Evolutionary conservation across 83 land plant genomes (phyloP), one percentile per base, ranked within the genome.

Genomic region (Isoetes engelmannii): DNA sequence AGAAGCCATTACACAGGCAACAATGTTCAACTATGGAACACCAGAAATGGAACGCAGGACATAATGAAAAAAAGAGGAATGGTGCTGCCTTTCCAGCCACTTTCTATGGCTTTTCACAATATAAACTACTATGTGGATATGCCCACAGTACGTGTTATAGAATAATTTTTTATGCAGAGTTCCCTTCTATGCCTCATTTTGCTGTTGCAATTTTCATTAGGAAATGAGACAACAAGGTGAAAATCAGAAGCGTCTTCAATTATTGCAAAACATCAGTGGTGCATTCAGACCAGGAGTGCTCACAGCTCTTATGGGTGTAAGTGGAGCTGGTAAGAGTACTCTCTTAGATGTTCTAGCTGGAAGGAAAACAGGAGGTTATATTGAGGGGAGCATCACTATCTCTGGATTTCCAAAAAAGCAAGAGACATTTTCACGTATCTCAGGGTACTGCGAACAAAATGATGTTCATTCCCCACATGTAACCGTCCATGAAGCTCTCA

Each of bases 41-140:
- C n/a, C n/a, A n/a, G n/a, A n/a, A n/a, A n/a, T n/a, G n/a, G n/a
- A n/a, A n/a, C n/a, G n/a, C n/a, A n/a, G n/a, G n/a, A n/a, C n/a
- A n/a, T n/a, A n/a, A n/a, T n/a, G n/a, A n/a, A n/a, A n/a, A 51
- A 51, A 51, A 51, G 15, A 51, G 55, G 55, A 12, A 51, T 51
- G 55, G 55, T 51, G 55, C 55, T 51, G 0, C 55, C 55, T 51
- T 51, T 51, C 55, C 2, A 51, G 55, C 55, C 55, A 51, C 55
- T 51, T 0, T 51, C 55, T 15, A 51, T 51, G 17, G 55, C 55
- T 51, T 51, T 51, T 15, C 55, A 51, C 55, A 0, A 51, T 12
- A 17, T 51, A 12, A 51, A 17, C 55, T 51, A 51, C 3, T 51
- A 12, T 51, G 55, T 51, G 13, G 55, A 51, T 15, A 51, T 51